These are phyloP conservation scores for Suhomyces faveliae DNA, from an alignment of 805 yeast species.

Conservation along the genomic window DNA sequence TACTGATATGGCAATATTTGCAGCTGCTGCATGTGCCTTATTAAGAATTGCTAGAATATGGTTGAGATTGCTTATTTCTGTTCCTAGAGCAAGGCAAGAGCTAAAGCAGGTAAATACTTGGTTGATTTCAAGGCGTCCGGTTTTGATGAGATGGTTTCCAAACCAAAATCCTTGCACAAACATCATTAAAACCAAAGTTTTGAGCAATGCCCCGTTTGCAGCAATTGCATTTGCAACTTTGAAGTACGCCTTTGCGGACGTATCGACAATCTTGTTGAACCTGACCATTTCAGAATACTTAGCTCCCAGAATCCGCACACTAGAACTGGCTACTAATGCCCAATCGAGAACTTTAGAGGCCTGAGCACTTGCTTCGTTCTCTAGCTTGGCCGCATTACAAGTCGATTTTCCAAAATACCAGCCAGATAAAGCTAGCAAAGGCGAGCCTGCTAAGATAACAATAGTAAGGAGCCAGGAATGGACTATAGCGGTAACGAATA, in stretches of 20 bases:
- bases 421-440: constrained; percentile 56
- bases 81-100: constrained; percentile 73
- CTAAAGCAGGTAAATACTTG: constrained; percentile 80
- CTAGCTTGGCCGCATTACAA: constrained; percentile 47
- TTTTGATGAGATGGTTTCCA: constrained; percentile 66
- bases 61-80: constrained; percentile 53
- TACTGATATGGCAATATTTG: constrained; percentile 15
- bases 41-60: constrained; percentile 60
- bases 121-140: constrained; percentile 52
- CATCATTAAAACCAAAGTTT: constrained; percentile 62
- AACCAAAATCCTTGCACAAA: constrained; percentile 93
- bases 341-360: constrained; percentile 69
- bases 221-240: constrained; percentile 48
- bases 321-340: constrained; percentile 57
- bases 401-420: constrained; percentile 51
- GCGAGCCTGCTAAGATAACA: constrained; percentile 71
- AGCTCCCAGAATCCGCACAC: constrained; percentile 63
- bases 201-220: constrained; percentile 55
- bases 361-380: constrained; percentile 54
- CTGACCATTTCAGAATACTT: constrained; percentile 49
- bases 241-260: constrained; percentile 40
- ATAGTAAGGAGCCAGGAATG: constrained; percentile 86
- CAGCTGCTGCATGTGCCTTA: constrained; percentile 70
- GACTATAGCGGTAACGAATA: constrained; percentile 63
- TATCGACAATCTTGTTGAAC: constrained; percentile 38